Conservation (phyloP, 2,329 filamentous ascomycete genomes). For the Stemphylium lycopersici region DNA sequence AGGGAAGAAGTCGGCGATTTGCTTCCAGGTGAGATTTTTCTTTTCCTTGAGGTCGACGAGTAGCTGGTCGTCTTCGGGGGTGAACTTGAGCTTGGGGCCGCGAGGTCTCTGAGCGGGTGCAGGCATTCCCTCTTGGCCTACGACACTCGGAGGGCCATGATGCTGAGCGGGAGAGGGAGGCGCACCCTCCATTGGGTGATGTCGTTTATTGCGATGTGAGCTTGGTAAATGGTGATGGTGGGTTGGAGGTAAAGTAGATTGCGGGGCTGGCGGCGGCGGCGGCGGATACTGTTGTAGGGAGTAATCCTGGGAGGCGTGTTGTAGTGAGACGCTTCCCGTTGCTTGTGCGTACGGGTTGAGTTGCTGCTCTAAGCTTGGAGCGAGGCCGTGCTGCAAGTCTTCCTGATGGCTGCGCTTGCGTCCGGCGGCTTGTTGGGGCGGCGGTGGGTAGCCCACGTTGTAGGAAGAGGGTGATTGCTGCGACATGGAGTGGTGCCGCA, state of each 20-base stretch:
- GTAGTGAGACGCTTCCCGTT: slow-evolving; percentile 47
- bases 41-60: slow-evolving; percentile 92
- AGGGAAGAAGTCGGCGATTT: slow-evolving; percentile 95
- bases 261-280: slow-evolving; percentile 31
- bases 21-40: slow-evolving; percentile 94
- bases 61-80: slow-evolving; percentile 85
- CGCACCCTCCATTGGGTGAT: slow-evolving; percentile 58
- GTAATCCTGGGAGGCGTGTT: slow-evolving; percentile 48
- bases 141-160: slow-evolving; percentile 78
- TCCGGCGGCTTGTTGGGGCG: slow-evolving; percentile 33
- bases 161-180: slow-evolving; percentile 45
- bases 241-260: slow-evolving; percentile 35
- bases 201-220: slow-evolving; percentile 68
- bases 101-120: slow-evolving; percentile 78
- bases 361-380: slow-evolving; percentile 50
- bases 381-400: slow-evolving; percentile 45
- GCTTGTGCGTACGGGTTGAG: slow-evolving; percentile 47
- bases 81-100: slow-evolving; percentile 92
- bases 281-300: slow-evolving; percentile 46
- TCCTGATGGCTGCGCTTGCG: slow-evolving; percentile 55
- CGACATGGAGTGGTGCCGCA: slow-evolving; percentile 47
- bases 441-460: slow-evolving; percentile 44
- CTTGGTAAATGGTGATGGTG: slow-evolving; percentile 86
- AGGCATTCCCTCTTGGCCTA: slow-evolving; percentile 88
- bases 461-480: slow-evolving; percentile 46